Conservation (phyloP, 2,329 filamentous ascomycete species). For the Gyromitra esculenta region DNA sequence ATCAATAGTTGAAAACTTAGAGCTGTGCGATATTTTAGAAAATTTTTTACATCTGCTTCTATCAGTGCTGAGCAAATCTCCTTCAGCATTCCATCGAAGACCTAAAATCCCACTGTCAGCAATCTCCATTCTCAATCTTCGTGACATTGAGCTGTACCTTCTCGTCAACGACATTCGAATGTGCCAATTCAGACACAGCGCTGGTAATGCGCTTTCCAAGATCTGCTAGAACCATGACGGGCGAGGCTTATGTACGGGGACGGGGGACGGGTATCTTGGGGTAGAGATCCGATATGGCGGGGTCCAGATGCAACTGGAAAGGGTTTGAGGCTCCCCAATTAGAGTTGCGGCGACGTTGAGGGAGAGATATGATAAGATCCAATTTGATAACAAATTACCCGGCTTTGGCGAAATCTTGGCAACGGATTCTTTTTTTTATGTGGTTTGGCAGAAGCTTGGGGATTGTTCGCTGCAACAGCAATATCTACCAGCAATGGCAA, state of each 20-base stretch:
- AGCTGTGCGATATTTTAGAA: neutral
- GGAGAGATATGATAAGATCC: conserved; percentile 36
- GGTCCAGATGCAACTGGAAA: conserved; percentile 28
- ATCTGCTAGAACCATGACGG: conserved; percentile 94
- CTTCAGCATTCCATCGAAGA: conserved; percentile 97
- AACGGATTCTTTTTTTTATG: conserved; percentile 10
- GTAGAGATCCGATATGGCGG: conserved; percentile 38
- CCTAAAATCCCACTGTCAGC: conserved; percentile 64
- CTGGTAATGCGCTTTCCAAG: conserved; percentile 97
- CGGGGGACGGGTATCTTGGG: conserved; percentile 29
- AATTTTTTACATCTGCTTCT: conserved; percentile 77
- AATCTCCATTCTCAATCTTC: neutral
- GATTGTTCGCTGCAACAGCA: neutral
- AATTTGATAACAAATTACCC: conserved; percentile 38
- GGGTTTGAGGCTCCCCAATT: conserved; percentile 39
- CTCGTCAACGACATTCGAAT: conserved; percentile 92
- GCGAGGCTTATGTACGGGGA: conserved; percentile 12
- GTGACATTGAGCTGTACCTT: conserved; percentile 70
- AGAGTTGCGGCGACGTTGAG: conserved; percentile 47
- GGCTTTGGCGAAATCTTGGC: conserved; percentile 17
- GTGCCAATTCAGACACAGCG: conserved; percentile 91
- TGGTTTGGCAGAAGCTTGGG: neutral
- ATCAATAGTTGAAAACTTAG: neutral
- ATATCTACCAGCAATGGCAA: conserved; percentile 32
- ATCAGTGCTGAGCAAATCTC: conserved; percentile 95